phyloP scores from a whole-genome alignment of 75 land plant genomes.

The Adiantum capillusveneris region DNA sequence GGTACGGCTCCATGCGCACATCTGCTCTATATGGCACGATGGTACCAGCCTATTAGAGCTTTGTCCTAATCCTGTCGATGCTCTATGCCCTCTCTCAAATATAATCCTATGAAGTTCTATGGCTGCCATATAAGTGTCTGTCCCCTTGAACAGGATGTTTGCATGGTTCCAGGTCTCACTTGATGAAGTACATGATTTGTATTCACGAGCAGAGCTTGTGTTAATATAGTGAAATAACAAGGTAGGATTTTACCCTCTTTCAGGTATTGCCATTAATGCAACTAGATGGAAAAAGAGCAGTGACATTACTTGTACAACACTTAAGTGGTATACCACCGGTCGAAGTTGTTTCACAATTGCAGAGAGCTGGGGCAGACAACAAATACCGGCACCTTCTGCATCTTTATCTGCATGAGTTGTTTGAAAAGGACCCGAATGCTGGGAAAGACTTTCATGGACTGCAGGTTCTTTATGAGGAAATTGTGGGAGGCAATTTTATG shows the following conservation, averaged over 20 bases:
- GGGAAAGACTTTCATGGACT: slow-evolving; percentile 84
- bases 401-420: slow-evolving; percentile 73
- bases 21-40: too few relatives aligned
- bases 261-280: slow-evolving; percentile 72
- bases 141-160: too few relatives aligned
- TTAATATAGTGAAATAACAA: too few relatives aligned
- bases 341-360: slow-evolving; percentile 72
- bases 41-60: too few relatives aligned
- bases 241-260: neutral
- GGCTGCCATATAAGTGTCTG: neutral
- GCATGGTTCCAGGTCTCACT: too few relatives aligned
- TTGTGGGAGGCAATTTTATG: too few relatives aligned
- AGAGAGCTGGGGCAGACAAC: slow-evolving; percentile 37
- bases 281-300: slow-evolving; percentile 74
- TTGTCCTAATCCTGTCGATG: too few relatives aligned
- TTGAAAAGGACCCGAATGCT: slow-evolving; percentile 63
- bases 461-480: slow-evolving; percentile 46
- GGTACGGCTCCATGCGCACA: too few relatives aligned
- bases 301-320: slow-evolving; percentile 66
- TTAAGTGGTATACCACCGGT: slow-evolving; percentile 48
- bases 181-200: too few relatives aligned
- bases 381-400: slow-evolving; percentile 63
- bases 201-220: too few relatives aligned
- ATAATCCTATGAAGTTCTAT: too few relatives aligned
- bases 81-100: too few relatives aligned